A percentile compares a stretch with the other conserved stretches of the same genome.
Conservation (phyloP, 257 asterid genomes). For the Voacanga thouarsii region DNA sequence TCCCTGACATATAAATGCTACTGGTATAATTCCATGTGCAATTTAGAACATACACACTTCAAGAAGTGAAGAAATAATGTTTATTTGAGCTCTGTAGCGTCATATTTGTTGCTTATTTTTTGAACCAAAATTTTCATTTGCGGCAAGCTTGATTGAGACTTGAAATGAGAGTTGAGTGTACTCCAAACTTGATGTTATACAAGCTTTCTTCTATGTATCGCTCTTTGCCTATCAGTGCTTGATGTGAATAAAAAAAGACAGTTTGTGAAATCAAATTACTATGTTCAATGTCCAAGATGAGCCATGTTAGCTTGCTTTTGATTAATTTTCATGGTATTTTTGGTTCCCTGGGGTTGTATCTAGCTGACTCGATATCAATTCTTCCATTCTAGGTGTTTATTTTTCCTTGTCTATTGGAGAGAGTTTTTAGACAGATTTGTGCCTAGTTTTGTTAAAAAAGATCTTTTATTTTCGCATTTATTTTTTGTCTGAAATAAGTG, state of each 20-base stretch:
- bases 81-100: background rate
- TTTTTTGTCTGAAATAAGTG: no score
- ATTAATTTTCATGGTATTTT: no score
- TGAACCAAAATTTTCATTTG: constrained; percentile 14
- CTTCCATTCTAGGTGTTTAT: no score
- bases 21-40: background rate
- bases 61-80: background rate
- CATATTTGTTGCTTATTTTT: background rate
- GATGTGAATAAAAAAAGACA: background rate
- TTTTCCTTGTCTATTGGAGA: no score
- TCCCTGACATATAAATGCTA: constrained; percentile 60
- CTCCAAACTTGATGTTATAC: no score
- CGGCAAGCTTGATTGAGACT: constrained; percentile 19
- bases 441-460: no score
- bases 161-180: constrained; percentile 12
- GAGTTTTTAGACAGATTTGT: no score
- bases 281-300: background rate
- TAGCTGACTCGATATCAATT: no score
- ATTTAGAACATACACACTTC: background rate
- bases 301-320: background rate
- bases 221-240: background rate
- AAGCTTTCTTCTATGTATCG: background rate
- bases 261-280: background rate
- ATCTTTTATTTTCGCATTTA: no score
- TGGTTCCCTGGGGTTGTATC: background rate